phyloP scores from a whole-genome alignment of 371 early-diverging fungal genomes.

The Gilbertella persicaria region DNA sequence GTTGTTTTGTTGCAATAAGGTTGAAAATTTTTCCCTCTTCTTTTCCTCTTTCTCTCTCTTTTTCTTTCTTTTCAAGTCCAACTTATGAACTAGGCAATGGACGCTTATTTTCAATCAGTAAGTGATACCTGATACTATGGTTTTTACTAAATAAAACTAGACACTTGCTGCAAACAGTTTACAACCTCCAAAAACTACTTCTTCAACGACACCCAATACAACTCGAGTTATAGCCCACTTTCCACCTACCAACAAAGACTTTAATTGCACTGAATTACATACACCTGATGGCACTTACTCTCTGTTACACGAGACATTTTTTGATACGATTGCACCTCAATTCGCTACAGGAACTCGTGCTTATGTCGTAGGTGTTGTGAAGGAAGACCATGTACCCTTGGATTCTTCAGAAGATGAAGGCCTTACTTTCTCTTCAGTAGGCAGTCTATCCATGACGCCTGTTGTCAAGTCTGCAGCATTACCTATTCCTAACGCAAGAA shows the following conservation, averaged over 20 bases:
- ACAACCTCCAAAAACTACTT: conserved; percentile 14
- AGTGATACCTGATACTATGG: background rate
- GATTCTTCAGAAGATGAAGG: conserved; percentile 21
- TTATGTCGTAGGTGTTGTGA: conserved; percentile 27
- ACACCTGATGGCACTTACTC: conserved; percentile 61
- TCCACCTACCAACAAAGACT: conserved; percentile 51
- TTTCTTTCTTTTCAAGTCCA: background rate
- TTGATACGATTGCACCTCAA: conserved; percentile 53
- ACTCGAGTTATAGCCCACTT: conserved; percentile 22
- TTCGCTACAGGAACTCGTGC: conserved; percentile 51
- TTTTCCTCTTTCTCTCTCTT: conserved; percentile 9
- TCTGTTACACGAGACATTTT: conserved; percentile 50
- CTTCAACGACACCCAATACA: background rate
- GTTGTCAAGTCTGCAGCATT: conserved; percentile 31
- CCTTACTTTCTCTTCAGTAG: background rate
- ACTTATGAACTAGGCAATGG: conserved; percentile 16
- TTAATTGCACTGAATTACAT: conserved; percentile 45
- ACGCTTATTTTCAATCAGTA: conserved; percentile 36
- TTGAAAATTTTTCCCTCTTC: background rate
- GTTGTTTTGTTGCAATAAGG: background rate
- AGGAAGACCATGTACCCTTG: background rate
- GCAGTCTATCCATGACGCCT: conserved; percentile 14
- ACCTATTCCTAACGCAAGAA: conserved; percentile 37
- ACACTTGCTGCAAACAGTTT: conserved; percentile 20
- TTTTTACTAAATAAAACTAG: conserved; percentile 5